These are phyloP conservation scores for Naganishia vishniacii DNA, from an alignment of 768 basidiomycete species.

Conservation along the genomic window DNA sequence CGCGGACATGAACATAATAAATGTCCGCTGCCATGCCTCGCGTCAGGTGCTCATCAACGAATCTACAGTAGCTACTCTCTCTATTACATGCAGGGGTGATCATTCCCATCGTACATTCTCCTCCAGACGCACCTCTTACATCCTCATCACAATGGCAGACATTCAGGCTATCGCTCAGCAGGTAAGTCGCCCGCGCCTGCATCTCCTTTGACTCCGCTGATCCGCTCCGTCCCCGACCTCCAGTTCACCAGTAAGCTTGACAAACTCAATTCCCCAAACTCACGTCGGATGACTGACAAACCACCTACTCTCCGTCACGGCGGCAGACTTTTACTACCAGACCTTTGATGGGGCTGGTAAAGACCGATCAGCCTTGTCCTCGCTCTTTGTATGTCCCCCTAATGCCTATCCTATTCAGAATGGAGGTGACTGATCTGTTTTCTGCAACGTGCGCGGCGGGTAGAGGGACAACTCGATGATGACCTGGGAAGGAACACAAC, in stretches of 20 bases:
- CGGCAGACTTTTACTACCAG: conserved; percentile 73
- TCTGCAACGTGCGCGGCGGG: no score
- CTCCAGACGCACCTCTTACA: not conserved
- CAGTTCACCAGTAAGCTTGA: conserved; percentile 42
- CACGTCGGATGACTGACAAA: no score
- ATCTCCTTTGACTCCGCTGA: not conserved
- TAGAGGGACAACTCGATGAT: conserved; percentile 80
- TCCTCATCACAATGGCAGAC: conserved; percentile 62
- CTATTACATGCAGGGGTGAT: no score
- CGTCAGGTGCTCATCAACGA: no score
- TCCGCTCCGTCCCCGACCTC: not conserved
- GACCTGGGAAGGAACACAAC: conserved; percentile 64
- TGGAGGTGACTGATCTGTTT: not conserved
- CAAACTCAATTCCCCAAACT: no score
- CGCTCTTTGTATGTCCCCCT: conserved; percentile 84
- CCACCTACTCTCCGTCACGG: no score
- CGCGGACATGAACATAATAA: no score
- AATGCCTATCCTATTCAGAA: no score
- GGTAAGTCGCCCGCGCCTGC: conserved; percentile 26
- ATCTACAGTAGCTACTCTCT: no score
- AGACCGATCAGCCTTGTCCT: conserved; percentile 56
- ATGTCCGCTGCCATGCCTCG: no score
- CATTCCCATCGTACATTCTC: no score
- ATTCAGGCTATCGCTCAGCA: conserved; percentile 68
- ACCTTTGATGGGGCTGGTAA: conserved; percentile 58